Evolutionary conservation across 164 flowering plant genomes (phyloP).

Genomic region (Stephania cephalantha): DNA sequence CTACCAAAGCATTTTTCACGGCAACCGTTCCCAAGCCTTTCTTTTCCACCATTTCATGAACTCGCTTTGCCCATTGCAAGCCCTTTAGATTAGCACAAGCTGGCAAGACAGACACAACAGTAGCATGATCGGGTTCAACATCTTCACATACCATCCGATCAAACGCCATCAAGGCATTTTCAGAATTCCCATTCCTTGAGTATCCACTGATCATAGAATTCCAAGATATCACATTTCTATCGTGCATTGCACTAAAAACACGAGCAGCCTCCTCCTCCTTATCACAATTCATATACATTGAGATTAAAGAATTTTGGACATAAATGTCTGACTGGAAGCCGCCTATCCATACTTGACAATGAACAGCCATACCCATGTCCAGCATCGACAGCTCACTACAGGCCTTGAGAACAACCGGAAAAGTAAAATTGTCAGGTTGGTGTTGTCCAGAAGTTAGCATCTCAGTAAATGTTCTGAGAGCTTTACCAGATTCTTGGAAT

Average conservation of each 20-base stretch:
- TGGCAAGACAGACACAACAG: constrained; percentile 60
- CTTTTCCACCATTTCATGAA: constrained; percentile 37
- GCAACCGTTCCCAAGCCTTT: constrained; percentile 29
- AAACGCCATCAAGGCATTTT: constrained; percentile 44
- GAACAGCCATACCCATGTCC: constrained; percentile 37
- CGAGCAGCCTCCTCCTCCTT: constrained; percentile 26
- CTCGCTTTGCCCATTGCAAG: constrained; percentile 32
- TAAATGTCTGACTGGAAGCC: constrained; percentile 36
- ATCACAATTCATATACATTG: constrained; percentile 65
- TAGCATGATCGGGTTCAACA: constrained; percentile 45
- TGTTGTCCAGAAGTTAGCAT: constrained; percentile 31
- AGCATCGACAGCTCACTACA: constrained; percentile 34
- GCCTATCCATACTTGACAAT: constrained; percentile 23
- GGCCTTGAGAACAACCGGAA: constrained; percentile 50
- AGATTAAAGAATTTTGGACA: constrained; percentile 49
- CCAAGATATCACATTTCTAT: constrained; percentile 52
- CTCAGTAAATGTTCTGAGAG: constrained; percentile 35
- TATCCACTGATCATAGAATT: constrained; percentile 65
- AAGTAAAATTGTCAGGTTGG: constrained; percentile 45
- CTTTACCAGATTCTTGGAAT: constrained; percentile 25
- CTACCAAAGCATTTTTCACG: constrained; percentile 57
- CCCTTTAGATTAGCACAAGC: constrained; percentile 49
- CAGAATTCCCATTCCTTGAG: constrained; percentile 35
- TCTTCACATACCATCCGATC: constrained; percentile 35
- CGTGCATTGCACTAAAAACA: constrained; percentile 45